These are phyloP conservation scores for Diaporthe velutina DNA, from an alignment of 2,329 filamentous ascomycete species.

Conservation along the genomic window DNA sequence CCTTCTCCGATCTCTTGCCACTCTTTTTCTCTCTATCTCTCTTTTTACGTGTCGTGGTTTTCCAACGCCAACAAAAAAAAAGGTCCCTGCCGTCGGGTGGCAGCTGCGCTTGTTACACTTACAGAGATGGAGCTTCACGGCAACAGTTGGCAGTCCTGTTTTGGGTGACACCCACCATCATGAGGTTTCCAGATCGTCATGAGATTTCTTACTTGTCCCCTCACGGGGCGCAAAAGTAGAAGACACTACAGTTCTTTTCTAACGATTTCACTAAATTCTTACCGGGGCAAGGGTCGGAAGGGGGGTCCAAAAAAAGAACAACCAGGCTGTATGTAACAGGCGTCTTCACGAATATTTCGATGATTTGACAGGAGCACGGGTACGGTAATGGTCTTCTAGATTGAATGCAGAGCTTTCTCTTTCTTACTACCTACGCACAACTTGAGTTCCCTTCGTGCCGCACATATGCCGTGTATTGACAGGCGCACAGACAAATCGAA, in stretches of 20 bases:
- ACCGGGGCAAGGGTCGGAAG: constrained; percentile 14
- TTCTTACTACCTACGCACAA: not conserved
- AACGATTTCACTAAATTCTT: constrained; percentile 22
- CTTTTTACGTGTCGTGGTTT: not conserved
- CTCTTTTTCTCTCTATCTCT: constrained; percentile 2
- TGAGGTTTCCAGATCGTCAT: constrained; percentile 23
- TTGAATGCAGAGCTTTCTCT: constrained; percentile 13
- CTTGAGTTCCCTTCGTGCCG: not conserved
- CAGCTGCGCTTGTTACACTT: constrained; percentile 38
- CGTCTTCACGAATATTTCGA: constrained; percentile 13
- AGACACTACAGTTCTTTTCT: constrained; percentile 34
- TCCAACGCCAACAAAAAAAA: not conserved
- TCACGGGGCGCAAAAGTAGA: constrained; percentile 36
- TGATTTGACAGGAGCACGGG: constrained; percentile 11
- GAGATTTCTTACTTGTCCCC: constrained; percentile 32
- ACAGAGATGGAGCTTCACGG: constrained; percentile 40
- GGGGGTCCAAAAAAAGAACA: constrained; percentile 1
- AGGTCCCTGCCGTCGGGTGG: constrained; percentile 33
- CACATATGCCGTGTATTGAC: constrained; percentile 13
- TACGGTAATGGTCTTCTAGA: constrained; percentile 33
- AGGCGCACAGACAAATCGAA: not conserved
- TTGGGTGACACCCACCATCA: constrained; percentile 26
- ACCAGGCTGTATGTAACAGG: constrained; percentile 30
- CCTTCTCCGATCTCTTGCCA: not conserved
- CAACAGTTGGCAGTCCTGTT: constrained; percentile 26